Conservation (phyloP, 805 yeast species). For the Monosporozyma aerobia region DNA sequence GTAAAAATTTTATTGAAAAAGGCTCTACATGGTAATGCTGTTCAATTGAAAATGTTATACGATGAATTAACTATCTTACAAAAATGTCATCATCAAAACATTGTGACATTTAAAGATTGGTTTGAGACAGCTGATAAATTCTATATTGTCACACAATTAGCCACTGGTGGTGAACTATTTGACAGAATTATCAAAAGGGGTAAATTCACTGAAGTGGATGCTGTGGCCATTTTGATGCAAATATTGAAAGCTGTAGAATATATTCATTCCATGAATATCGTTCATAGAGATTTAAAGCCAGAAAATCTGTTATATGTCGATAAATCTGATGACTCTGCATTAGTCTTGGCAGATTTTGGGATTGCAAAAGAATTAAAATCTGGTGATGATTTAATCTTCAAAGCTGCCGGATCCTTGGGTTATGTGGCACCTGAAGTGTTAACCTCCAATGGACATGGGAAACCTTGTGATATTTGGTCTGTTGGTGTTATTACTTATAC, state of each 20-base stretch:
- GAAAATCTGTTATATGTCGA: slow-evolving; percentile 75
- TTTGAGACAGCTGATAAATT: slow-evolving; percentile 88
- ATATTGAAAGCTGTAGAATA: slow-evolving; percentile 70
- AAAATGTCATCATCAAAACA: slow-evolving; percentile 68
- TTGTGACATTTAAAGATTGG: slow-evolving; percentile 87
- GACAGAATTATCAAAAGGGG: slow-evolving; percentile 78
- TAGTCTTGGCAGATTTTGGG: slow-evolving; percentile 93
- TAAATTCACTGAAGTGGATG: slow-evolving; percentile 81
- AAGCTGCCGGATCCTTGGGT: slow-evolving; percentile 88
- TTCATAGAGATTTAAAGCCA: slow-evolving; percentile 91
- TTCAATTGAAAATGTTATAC: slow-evolving; percentile 47
- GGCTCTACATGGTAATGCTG: slow-evolving; percentile 68
- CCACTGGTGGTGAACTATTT: slow-evolving; percentile 91
- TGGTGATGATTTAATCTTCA: slow-evolving; percentile 51
- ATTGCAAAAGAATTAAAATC: slow-evolving; percentile 70
- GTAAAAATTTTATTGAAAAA: slow-evolving; percentile 82
- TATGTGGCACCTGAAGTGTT: slow-evolving; percentile 96
- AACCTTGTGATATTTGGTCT: slow-evolving; percentile 95
- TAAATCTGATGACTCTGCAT: slow-evolving; percentile 47
- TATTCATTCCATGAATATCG: slow-evolving; percentile 67
- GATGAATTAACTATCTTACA: slow-evolving; percentile 69
- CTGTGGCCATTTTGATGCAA: slow-evolving; percentile 64
- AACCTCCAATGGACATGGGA: slow-evolving; percentile 76
- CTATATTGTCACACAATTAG: slow-evolving; percentile 87
- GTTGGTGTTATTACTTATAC: slow-evolving; percentile 90